A percentile compares a stretch with the other conserved stretches of the same genome.
phyloP scores from a whole-genome alignment of 305 asterid genomes.

The Solanum hybrid region DNA sequence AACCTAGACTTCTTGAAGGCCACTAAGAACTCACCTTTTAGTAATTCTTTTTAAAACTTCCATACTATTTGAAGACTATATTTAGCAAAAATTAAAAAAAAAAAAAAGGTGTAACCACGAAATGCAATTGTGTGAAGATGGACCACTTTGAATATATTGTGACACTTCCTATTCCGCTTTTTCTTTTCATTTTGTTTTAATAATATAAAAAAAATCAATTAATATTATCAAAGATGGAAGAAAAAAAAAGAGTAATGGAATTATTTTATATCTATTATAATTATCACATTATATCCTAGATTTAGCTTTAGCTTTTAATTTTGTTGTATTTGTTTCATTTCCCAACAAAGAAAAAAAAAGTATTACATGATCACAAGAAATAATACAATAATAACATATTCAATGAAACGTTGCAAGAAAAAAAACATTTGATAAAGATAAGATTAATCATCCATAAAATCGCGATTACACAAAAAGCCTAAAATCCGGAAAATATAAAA shows the following conservation, averaged over 20 bases:
- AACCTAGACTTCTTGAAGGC: background rate
- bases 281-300: too few relatives aligned
- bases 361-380: background rate
- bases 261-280: too few relatives aligned
- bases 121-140: background rate
- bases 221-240: background rate
- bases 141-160: background rate
- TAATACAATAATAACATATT: too few relatives aligned
- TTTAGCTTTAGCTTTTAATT: too few relatives aligned
- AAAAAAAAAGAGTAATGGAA: background rate
- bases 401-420: too few relatives aligned
- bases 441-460: background rate
- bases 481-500: too few relatives aligned
- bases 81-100: background rate
- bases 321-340: too few relatives aligned
- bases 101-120: background rate
- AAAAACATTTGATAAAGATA: background rate
- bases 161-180: too few relatives aligned
- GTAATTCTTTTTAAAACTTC: background rate
- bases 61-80: background rate
- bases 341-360: too few relatives aligned
- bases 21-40: background rate
- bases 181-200: background rate
- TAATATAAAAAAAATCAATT: too few relatives aligned
- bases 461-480: background rate